Percentiles rank a stretch among this genome's conserved stretches.
phyloP scores from a whole-genome alignment of 2,329 filamentous ascomycete species.

The Fonsecaea multimorphosa region DNA sequence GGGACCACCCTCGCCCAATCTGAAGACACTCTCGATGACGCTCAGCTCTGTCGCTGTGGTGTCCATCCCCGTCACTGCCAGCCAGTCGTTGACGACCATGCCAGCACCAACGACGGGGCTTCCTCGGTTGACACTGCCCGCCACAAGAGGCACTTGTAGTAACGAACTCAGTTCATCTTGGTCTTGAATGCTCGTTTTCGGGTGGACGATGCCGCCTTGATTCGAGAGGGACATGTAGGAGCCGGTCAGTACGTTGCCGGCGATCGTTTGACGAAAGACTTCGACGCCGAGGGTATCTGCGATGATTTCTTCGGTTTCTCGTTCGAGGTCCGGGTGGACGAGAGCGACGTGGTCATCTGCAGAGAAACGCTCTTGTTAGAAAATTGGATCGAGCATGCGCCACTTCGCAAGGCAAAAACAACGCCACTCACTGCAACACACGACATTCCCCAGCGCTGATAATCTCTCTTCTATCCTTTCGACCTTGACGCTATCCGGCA shows the following conservation, averaged over 20 bases:
- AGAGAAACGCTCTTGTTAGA: neutral
- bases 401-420: slow-evolving; percentile 60
- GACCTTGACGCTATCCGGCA: slow-evolving; percentile 90
- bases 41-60: slow-evolving; percentile 97
- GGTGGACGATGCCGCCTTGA: slow-evolving; percentile 94
- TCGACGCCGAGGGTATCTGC: slow-evolving; percentile 78
- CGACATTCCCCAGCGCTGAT: slow-evolving; percentile 90
- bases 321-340: slow-evolving; percentile 93
- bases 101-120: slow-evolving; percentile 94
- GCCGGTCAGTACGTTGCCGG: slow-evolving; percentile 94
- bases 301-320: slow-evolving; percentile 98
- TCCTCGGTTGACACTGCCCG: slow-evolving; percentile 90
- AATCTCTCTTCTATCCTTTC: slow-evolving; percentile 97
- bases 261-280: slow-evolving; percentile 80
- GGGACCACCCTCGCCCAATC: slow-evolving; percentile 85
- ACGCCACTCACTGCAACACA: slow-evolving; percentile 66
- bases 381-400: neutral
- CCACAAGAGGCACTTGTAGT: slow-evolving; percentile 93
- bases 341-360: slow-evolving; percentile 84
- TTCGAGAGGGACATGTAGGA: slow-evolving; percentile 97
- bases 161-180: slow-evolving; percentile 95
- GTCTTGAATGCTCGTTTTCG: slow-evolving; percentile 95
- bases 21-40: slow-evolving; percentile 95
- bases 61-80: slow-evolving; percentile 90
- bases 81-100: slow-evolving; percentile 98